A percentile compares a stretch with the other conserved stretches of the same genome.
Evolutionary conservation across 495 filamentous ascomycete species (phyloP).

Genomic region (Penicillium parvum): DNA sequence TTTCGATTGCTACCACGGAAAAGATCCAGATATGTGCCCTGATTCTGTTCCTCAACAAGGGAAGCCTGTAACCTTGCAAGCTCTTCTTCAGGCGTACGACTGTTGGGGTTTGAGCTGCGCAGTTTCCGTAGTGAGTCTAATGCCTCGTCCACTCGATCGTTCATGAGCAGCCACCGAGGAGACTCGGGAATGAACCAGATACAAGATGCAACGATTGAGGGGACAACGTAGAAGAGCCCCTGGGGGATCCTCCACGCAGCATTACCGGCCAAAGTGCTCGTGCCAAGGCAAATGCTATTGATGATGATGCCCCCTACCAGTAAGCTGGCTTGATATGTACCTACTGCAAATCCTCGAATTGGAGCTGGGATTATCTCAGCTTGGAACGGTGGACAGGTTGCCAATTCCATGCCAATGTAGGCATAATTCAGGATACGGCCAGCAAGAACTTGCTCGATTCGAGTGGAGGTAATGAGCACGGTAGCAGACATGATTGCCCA

Average conservation of each 20-base stretch:
- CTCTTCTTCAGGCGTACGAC: background rate
- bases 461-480: constrained; percentile 18
- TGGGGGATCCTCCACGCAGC: constrained; percentile 23
- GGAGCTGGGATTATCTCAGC: constrained; percentile 28
- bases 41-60: background rate
- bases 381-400: constrained; percentile 21
- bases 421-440: constrained; percentile 27
- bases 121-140: constrained; percentile 12
- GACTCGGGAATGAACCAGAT: constrained; percentile 31
- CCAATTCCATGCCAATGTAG: constrained; percentile 30
- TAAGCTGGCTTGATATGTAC: constrained; percentile 20
- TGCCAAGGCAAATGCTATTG: constrained; percentile 24
- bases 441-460: constrained; percentile 21
- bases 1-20: background rate
- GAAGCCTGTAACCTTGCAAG: background rate
- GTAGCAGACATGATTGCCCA: constrained; percentile 24
- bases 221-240: constrained; percentile 22
- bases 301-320: constrained; percentile 20
- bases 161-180: constrained; percentile 25
- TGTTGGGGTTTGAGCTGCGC: constrained; percentile 1
- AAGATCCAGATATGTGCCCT: background rate
- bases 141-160: constrained; percentile 21
- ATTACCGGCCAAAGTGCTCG: constrained; percentile 13
- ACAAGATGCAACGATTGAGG: constrained; percentile 11
- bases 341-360: constrained; percentile 25